Conservation (phyloP, 768 basidiomycete genomes). For the Fomitopsis serialis region DNA sequence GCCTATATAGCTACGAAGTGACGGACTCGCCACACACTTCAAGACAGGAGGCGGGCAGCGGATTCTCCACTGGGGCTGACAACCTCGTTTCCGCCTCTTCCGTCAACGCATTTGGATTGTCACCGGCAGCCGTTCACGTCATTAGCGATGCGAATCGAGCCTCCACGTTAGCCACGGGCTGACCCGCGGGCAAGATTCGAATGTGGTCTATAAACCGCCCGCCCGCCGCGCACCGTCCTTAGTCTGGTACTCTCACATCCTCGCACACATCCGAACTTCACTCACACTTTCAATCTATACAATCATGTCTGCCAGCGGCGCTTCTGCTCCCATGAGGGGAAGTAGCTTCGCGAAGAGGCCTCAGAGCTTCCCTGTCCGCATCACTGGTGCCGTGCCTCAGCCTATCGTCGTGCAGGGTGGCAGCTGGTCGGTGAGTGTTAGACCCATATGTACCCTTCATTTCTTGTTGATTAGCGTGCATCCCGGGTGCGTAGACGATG, state of each 20-base stretch:
- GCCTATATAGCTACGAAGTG: too few species aligned
- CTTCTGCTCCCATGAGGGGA: neutral
- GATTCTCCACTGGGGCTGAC: too few species aligned
- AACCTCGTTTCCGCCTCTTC: too few species aligned
- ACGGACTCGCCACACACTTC: too few species aligned
- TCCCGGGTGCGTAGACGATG: conserved; percentile 4
- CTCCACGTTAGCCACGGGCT: neutral
- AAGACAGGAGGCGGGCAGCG: too few species aligned
- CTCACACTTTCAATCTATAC: neutral
- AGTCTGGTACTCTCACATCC: neutral
- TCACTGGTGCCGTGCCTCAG: neutral
- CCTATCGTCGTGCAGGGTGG: neutral
- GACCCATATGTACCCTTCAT: neutral
- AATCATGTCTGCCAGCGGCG: neutral
- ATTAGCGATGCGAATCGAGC: neutral
- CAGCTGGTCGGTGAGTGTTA: neutral
- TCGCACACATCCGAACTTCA: neutral
- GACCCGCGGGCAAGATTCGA: neutral
- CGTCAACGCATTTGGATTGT: too few species aligned
- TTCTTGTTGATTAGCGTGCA: too few species aligned
- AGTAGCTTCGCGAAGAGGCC: neutral
- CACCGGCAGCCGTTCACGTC: too few species aligned
- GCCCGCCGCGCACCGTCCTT: neutral
- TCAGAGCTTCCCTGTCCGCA: neutral
- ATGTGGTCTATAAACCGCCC: neutral